A percentile compares a stretch with the other conserved stretches of the same genome.
phyloP scores from a whole-genome alignment of 1,284 basidiomycete genomes.

The Apiotrichum laibachii region DNA sequence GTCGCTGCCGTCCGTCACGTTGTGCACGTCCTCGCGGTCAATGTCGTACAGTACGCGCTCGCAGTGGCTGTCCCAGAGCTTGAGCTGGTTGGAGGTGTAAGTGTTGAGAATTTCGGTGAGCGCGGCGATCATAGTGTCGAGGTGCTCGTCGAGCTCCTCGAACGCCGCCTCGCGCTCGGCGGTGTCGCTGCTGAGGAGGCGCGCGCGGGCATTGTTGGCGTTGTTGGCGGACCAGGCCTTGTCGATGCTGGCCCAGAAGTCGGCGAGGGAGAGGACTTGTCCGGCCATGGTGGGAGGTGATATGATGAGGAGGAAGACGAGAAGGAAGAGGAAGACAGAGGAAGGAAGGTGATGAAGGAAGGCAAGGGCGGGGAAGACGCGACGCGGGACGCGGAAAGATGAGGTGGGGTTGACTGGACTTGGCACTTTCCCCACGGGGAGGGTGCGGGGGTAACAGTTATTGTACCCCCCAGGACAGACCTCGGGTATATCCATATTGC shows the following conservation, averaged over 20 bases:
- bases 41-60: slow-evolving; percentile 10
- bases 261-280: neutral
- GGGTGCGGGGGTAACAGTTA: too few species aligned
- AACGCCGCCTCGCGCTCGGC: neutral
- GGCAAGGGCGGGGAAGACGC: too few species aligned
- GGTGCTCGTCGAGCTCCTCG: neutral
- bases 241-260: slow-evolving; percentile 9
- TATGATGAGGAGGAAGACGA: neutral
- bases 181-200: neutral
- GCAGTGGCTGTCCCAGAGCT: slow-evolving; percentile 12
- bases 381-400: too few species aligned
- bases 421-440: too few species aligned
- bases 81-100: neutral
- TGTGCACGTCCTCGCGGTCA: slow-evolving; percentile 15
- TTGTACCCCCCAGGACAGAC: too few species aligned
- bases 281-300: neutral
- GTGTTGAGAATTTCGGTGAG: neutral
- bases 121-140: slow-evolving; percentile 1
- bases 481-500: too few species aligned
- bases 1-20: slow-evolving; percentile 6
- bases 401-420: too few species aligned
- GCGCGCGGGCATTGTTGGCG: neutral
- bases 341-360: neutral
- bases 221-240: neutral
- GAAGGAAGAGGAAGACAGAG: neutral